These are phyloP conservation scores for Aureobasidium sp. DNA, from an alignment of 2,329 filamentous ascomycete species.

Conservation along the genomic window DNA sequence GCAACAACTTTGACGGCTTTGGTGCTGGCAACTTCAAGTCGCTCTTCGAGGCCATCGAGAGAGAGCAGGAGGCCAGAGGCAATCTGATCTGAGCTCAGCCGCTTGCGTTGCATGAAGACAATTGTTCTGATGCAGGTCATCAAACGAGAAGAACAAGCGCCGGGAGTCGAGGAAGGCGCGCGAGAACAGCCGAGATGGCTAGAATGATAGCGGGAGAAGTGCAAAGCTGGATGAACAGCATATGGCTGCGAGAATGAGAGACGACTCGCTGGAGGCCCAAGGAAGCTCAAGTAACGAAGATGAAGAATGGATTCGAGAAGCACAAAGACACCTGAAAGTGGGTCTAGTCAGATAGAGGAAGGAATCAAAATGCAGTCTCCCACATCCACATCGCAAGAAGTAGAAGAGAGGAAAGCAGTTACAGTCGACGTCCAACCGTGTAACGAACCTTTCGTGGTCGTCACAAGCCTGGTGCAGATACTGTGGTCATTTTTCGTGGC, in stretches of 20 bases:
- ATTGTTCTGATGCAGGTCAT: background rate
- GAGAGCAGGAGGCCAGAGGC: conserved; percentile 79
- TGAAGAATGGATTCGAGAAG: background rate
- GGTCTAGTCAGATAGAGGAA: background rate
- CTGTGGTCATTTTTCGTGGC: too few species aligned
- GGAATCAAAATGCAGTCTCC: background rate
- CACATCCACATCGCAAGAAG: too few species aligned
- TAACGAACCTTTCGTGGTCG: too few species aligned
- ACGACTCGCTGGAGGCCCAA: background rate
- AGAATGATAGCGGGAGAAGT: background rate
- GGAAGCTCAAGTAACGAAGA: background rate
- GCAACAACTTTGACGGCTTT: conserved; percentile 84
- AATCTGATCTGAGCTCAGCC: conserved; percentile 49
- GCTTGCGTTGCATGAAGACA: too few species aligned
- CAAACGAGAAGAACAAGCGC: background rate
- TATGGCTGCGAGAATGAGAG: background rate
- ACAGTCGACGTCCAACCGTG: background rate
- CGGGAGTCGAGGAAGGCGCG: too few species aligned
- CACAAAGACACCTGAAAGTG: background rate
- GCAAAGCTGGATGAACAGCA: background rate
- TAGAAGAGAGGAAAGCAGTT: too few species aligned
- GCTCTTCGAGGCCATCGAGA: conserved; percentile 89
- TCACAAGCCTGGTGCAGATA: too few species aligned
- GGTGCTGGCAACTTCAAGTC: conserved; percentile 95
- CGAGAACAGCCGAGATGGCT: background rate